Conservation (phyloP, 495 filamentous ascomycete genomes). For the Arthonia radiata region DNA sequence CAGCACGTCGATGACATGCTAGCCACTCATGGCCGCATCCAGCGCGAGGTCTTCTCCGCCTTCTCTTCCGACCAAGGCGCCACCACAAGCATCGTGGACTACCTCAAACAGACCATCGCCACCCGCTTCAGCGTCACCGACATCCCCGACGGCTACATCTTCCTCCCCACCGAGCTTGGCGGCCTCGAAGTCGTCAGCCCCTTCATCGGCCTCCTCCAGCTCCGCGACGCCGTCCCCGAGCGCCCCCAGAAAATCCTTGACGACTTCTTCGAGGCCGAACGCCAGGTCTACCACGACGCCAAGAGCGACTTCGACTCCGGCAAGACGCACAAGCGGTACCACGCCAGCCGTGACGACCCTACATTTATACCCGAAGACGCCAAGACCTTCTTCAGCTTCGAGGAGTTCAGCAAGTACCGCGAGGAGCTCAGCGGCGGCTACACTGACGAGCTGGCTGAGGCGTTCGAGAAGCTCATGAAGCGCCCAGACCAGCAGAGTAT, state of each 20-base stretch:
- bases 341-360: not conserved
- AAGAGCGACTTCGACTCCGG: slow-evolving; percentile 21
- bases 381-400: slow-evolving; percentile 24
- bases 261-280: slow-evolving; percentile 20
- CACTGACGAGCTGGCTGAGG: slow-evolving; percentile 4
- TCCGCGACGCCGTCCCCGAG: slow-evolving; percentile 19
- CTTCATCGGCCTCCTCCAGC: slow-evolving; percentile 22
- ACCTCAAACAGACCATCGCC: slow-evolving; percentile 27
- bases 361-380: slow-evolving; percentile 4
- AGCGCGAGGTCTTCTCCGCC: slow-evolving; percentile 25
- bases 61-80: slow-evolving; percentile 4
- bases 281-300: slow-evolving; percentile 18
- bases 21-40: slow-evolving; percentile 31
- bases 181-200: slow-evolving; percentile 31
- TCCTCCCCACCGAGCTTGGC: slow-evolving; percentile 23
- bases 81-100: slow-evolving; percentile 26
- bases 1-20: slow-evolving; percentile 39
- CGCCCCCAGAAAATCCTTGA: slow-evolving; percentile 20
- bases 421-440: slow-evolving; percentile 15
- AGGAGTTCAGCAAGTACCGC: slow-evolving; percentile 25
- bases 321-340: slow-evolving; percentile 1
- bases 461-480: slow-evolving; percentile 16
- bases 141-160: slow-evolving; percentile 45
- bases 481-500: slow-evolving; percentile 17
- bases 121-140: slow-evolving; percentile 27